Conservation (phyloP, 805 yeast species). For the Candida pseudoglaebosa region DNA sequence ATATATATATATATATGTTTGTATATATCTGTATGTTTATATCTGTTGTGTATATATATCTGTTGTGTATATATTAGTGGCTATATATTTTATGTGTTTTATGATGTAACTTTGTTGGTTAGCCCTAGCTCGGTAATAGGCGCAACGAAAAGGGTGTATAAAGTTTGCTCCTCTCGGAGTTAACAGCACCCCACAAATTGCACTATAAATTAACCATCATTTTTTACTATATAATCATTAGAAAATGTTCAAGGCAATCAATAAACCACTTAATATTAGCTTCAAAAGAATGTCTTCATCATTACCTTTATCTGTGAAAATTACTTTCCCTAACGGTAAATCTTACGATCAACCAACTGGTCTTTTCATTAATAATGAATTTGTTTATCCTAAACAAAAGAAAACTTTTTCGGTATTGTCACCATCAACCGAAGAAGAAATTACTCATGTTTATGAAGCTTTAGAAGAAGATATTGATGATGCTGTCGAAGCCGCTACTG, state of each 20-base stretch:
- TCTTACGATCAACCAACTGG: conserved; percentile 81
- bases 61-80: no score
- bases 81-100: no score
- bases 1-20: no score
- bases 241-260: not conserved
- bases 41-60: no score
- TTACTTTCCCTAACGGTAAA: conserved; percentile 69
- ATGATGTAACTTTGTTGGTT: no score
- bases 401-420: conserved; percentile 59
- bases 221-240: not conserved
- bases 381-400: conserved; percentile 54
- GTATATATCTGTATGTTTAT: no score
- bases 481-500: conserved; percentile 83
- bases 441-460: conserved; percentile 71
- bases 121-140: no score
- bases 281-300: conserved; percentile 3
- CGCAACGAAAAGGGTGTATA: no score
- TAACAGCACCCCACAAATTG: no score
- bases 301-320: conserved; percentile 37
- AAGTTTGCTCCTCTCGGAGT: no score
- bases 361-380: conserved; percentile 83
- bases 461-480: conserved; percentile 71
- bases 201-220: not conserved
- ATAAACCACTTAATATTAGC: not conserved
- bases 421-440: conserved; percentile 69